Conservation (phyloP, 768 basidiomycete genomes). For the Leccinellum rugosiceps region DNA sequence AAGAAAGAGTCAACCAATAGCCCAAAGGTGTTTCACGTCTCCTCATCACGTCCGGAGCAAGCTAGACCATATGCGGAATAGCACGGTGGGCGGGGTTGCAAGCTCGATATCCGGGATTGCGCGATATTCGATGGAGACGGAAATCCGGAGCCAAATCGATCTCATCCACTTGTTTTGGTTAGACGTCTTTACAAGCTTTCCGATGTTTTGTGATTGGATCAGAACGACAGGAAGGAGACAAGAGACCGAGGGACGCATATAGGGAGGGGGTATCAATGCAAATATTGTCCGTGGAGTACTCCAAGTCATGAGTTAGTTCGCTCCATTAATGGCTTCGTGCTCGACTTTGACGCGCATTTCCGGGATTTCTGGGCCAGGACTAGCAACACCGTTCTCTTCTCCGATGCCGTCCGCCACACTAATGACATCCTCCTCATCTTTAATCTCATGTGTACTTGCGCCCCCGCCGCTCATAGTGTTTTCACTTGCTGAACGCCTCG, state of each 20-base stretch:
- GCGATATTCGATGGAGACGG: slow-evolving; percentile 9
- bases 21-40: slow-evolving; percentile 41
- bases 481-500: slow-evolving; percentile 46
- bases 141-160: slow-evolving; percentile 44
- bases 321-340: slow-evolving; percentile 24
- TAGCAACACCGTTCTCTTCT: slow-evolving; percentile 23
- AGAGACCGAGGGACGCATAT: slow-evolving; percentile 26
- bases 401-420: slow-evolving; percentile 22
- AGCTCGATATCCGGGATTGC: slow-evolving; percentile 4
- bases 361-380: slow-evolving; percentile 29
- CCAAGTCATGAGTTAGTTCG: slow-evolving; percentile 17
- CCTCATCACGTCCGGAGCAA: neutral
- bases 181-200: slow-evolving; percentile 32
- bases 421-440: slow-evolving; percentile 26
- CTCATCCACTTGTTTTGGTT: slow-evolving; percentile 40
- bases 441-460: slow-evolving; percentile 11
- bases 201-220: slow-evolving; percentile 31
- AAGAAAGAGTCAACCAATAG: slow-evolving; percentile 61
- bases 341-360: slow-evolving; percentile 45
- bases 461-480: slow-evolving; percentile 28
- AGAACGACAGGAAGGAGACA: slow-evolving; percentile 16
- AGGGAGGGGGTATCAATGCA: slow-evolving; percentile 31
- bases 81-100: slow-evolving; percentile 7
- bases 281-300: slow-evolving; percentile 25
- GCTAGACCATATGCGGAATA: slow-evolving; percentile 8